Base-by-base conservation (phyloP, 805 yeast species). In the Alloascoidea africana region DNA sequence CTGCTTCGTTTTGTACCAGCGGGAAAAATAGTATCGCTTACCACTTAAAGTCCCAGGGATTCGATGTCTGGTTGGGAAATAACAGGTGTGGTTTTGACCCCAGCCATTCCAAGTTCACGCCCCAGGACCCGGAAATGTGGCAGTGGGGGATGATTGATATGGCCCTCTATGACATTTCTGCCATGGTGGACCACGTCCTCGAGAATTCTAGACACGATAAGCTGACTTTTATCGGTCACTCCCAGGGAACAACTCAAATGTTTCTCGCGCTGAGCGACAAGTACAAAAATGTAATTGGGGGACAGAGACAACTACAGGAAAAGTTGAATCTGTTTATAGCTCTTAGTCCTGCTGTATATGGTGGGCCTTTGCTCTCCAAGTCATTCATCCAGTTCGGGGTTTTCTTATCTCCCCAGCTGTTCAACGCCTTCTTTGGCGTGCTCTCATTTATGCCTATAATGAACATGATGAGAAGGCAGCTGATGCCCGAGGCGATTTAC, bases 161-260 rank as follows among this genome's bases (percentile, higher is more conserved):
- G 76, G 89, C 87, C 0, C 63, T 65, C 40, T 71, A 62, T 48
- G 98, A 89, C 53, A 55, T 91, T 33, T 81, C 94, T 1, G 65
- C 82, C 14, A 60, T 89, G 56, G 63, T 87, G 5, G 70, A 76
- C 27, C 66, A 68, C 39, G 78, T 86, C 1, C 53, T 76, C 27
- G 41, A 52, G 2, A 51, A 48, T 16, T 55, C 69, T 0, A 38
- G 54, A 36, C 62, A 54, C 38, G 50, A 52, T 3, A 68, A 75
- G 46, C 47, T 87, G 4, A 65, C 78, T 0, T 55, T 89, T 16
- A 66, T 77, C 5, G 87, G 87, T 1, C 98, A 89, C 53, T 83
- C 94, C 13, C 97, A 91, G 57, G 97, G 97, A 1, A 86, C 96
- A 2, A 74, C 96, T 0, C 95, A 87, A 54, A 66, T 80, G 0